Evolutionary conservation across 371 early-diverging fungal species (phyloP).

Genomic region (Mucor mucedo): DNA sequence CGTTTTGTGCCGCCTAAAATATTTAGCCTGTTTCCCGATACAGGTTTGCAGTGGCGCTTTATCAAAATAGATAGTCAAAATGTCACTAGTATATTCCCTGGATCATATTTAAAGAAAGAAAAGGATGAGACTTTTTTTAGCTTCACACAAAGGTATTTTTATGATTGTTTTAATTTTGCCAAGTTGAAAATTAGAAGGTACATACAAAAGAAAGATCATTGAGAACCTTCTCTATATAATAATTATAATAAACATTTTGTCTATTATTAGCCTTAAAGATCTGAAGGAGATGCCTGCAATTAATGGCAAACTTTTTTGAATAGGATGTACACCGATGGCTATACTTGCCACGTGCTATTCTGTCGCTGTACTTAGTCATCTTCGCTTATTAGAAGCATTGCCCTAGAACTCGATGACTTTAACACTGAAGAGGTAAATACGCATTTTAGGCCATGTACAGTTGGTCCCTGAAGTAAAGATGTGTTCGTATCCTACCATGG

Average conservation of each 20-base stretch:
- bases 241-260: too few species aligned
- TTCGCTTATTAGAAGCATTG: too few species aligned
- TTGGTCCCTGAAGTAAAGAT: conserved; percentile 3
- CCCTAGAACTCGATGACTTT: not conserved
- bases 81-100: not conserved
- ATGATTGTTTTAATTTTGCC: not conserved
- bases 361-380: not conserved
- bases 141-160: not conserved
- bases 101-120: not conserved
- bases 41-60: not conserved
- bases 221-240: too few species aligned
- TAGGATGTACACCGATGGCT: not conserved
- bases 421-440: conserved; percentile 2
- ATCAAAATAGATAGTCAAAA: conserved; percentile 7
- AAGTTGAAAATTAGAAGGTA: not conserved
- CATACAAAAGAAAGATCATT: not conserved
- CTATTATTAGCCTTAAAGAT: not conserved
- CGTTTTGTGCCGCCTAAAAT: not conserved
- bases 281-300: not conserved
- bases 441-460: conserved; percentile 13
- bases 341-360: not conserved
- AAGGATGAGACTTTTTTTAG: not conserved
- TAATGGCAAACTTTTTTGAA: conserved; percentile 6
- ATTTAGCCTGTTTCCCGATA: not conserved
- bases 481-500: conserved; percentile 9